These are phyloP conservation scores for Fusarium drepaniforme DNA, from an alignment of 2,329 filamentous ascomycete species.

Conservation along the genomic window DNA sequence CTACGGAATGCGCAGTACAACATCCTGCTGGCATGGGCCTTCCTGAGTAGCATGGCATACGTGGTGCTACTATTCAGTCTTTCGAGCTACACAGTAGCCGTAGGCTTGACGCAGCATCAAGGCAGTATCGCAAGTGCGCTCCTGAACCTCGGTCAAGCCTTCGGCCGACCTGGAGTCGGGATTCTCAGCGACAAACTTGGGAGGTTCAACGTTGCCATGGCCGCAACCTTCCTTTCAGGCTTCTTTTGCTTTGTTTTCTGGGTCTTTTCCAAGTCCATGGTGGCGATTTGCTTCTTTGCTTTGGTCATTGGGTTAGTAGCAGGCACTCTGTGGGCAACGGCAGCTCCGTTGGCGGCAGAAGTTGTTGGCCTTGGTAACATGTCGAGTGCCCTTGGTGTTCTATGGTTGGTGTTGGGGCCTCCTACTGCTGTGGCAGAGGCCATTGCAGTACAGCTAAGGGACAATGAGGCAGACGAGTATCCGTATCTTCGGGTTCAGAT, in stretches of 20 bases:
- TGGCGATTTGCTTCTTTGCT: slow-evolving; percentile 69
- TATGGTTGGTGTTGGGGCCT: slow-evolving; percentile 7
- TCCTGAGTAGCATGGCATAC: not conserved
- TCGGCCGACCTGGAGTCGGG: slow-evolving; percentile 71
- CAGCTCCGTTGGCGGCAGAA: slow-evolving; percentile 12
- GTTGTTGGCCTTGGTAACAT: slow-evolving; percentile 10
- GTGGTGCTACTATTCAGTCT: not conserved
- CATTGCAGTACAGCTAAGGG: not conserved
- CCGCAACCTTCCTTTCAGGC: slow-evolving; percentile 54
- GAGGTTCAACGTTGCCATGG: slow-evolving; percentile 70
- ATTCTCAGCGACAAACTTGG: slow-evolving; percentile 72
- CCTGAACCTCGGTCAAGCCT: slow-evolving; percentile 71
- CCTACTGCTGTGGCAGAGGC: slow-evolving; percentile 16
- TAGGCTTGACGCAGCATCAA: slow-evolving; percentile 67
- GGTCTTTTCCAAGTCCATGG: slow-evolving; percentile 70
- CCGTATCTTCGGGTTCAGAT: not conserved
- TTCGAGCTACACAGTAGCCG: not conserved
- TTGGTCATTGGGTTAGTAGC: slow-evolving; percentile 68
- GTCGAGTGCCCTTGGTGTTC: slow-evolving; percentile 3
- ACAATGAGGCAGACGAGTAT: not conserved
- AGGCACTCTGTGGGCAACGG: slow-evolving; percentile 13
- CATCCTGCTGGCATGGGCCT: not conserved
- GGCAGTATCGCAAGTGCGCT: slow-evolving; percentile 70
- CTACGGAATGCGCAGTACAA: not conserved
- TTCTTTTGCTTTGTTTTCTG: slow-evolving; percentile 72